These are phyloP conservation scores for Phylloboletellus chloephorus DNA, from an alignment of 1,284 basidiomycete genomes.

Conservation along the genomic window DNA sequence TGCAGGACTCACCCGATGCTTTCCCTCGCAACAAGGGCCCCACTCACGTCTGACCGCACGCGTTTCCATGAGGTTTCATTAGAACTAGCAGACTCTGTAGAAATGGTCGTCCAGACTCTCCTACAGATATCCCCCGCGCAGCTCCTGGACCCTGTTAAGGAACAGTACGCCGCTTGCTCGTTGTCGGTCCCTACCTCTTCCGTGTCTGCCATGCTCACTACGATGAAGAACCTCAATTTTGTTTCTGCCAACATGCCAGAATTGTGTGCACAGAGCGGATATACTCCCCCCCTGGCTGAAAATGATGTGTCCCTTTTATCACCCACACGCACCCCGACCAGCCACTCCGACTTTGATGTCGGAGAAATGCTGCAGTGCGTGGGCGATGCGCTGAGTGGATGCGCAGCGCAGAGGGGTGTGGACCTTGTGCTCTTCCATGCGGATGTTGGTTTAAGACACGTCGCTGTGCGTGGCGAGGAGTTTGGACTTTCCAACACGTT, in stretches of 20 bases:
- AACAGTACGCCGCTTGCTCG: slow-evolving; percentile 84
- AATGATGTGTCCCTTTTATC: slow-evolving; percentile 19
- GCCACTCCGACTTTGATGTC: slow-evolving; percentile 53
- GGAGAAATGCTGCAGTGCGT: slow-evolving; percentile 70
- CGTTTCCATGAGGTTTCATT: slow-evolving; percentile 62
- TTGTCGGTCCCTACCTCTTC: slow-evolving; percentile 81
- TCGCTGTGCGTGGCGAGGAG: slow-evolving; percentile 81
- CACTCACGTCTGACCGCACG: slow-evolving; percentile 30
- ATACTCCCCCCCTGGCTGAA: slow-evolving; percentile 15
- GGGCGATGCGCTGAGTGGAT: slow-evolving; percentile 80
- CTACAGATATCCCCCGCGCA: slow-evolving; percentile 84
- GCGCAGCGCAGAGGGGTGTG: slow-evolving; percentile 76
- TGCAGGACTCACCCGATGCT: slow-evolving; percentile 32
- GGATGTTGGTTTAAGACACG: slow-evolving; percentile 78
- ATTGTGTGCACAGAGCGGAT: slow-evolving; percentile 30
- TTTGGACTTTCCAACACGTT: slow-evolving; percentile 76
- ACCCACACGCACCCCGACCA: slow-evolving; percentile 16
- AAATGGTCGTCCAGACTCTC: slow-evolving; percentile 83
- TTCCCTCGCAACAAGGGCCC: slow-evolving; percentile 2
- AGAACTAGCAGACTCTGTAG: slow-evolving; percentile 83
- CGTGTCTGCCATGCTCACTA: slow-evolving; percentile 81
- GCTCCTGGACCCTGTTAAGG: slow-evolving; percentile 85
- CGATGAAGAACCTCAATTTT: slow-evolving; percentile 88
- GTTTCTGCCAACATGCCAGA: slow-evolving; percentile 74
- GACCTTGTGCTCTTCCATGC: slow-evolving; percentile 87